Evolutionary conservation across 257 asterid genomes (phyloP).

Genomic region (Paraleonurus japonicus): DNA sequence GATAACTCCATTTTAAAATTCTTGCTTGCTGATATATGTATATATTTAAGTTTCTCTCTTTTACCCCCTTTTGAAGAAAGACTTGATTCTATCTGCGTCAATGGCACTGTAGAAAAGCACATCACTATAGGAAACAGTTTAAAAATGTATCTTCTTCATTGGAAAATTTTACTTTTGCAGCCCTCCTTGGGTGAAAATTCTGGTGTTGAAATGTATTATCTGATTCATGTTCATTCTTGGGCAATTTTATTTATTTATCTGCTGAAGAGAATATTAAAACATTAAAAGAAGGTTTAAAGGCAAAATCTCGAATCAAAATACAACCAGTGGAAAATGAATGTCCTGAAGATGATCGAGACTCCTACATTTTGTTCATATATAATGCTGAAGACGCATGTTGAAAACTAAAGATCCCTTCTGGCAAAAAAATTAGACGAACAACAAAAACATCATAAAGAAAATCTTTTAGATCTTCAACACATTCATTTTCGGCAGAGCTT

Average conservation of each 20-base stretch:
- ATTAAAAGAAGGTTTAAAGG: background rate
- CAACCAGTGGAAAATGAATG: background rate
- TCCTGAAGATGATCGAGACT: background rate
- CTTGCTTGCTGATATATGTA: conserved; percentile 19
- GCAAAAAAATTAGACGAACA: background rate
- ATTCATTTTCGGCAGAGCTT: background rate
- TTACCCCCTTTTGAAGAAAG: conserved; percentile 4
- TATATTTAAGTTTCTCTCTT: background rate
- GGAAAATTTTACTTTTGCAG: background rate
- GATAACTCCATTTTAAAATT: conserved; percentile 13
- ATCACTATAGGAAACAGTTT: background rate
- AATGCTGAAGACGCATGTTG: background rate
- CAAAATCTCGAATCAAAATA: background rate
- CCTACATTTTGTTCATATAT: background rate
- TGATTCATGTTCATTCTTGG: background rate
- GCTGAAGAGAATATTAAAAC: background rate
- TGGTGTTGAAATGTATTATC: background rate
- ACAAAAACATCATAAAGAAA: background rate
- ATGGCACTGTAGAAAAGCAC: conserved; percentile 7
- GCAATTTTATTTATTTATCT: background rate
- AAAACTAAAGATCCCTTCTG: background rate
- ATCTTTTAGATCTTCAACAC: background rate
- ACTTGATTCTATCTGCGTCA: background rate
- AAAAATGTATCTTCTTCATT: background rate
- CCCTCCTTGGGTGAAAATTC: background rate